Percentiles rank a stretch among this genome's conserved stretches.
phyloP scores from a whole-genome alignment of 129 eudicot species.

The Arctium minus region DNA sequence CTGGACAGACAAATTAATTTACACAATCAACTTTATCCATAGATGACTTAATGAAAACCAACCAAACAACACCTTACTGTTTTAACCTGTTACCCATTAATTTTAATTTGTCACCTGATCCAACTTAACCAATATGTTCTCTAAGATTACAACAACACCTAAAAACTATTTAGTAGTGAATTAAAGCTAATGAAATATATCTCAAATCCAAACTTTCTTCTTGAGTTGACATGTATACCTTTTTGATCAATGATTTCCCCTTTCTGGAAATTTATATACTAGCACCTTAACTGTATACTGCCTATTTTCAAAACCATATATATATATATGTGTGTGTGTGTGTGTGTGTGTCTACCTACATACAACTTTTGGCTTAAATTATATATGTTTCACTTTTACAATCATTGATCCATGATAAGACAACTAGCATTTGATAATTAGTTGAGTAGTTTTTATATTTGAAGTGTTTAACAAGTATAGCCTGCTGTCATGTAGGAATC shows the following conservation, averaged over 20 bases:
- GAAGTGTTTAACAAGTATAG: slow-evolving; percentile 46
- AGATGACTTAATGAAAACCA: too few species aligned
- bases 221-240: too few species aligned
- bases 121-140: not conserved
- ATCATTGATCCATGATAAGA: slow-evolving; percentile 21
- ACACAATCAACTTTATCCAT: too few species aligned
- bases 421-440: slow-evolving; percentile 13
- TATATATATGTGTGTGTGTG: not conserved
- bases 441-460: slow-evolving; percentile 20
- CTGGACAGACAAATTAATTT: too few species aligned
- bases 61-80: not conserved
- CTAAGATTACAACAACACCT: not conserved
- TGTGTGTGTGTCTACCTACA: not conserved
- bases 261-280: not conserved
- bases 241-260: not conserved
- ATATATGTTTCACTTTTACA: not conserved
- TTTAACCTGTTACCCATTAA: not conserved
- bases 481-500: slow-evolving; percentile 9
- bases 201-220: not conserved
- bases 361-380: not conserved
- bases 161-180: not conserved
- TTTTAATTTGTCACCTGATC: not conserved
- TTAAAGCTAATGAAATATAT: not conserved
- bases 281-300: not conserved
- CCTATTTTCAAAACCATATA: not conserved